Evolutionary conservation across 306 rosid genomes (phyloP).

Genomic region (Rosa rugosa): DNA sequence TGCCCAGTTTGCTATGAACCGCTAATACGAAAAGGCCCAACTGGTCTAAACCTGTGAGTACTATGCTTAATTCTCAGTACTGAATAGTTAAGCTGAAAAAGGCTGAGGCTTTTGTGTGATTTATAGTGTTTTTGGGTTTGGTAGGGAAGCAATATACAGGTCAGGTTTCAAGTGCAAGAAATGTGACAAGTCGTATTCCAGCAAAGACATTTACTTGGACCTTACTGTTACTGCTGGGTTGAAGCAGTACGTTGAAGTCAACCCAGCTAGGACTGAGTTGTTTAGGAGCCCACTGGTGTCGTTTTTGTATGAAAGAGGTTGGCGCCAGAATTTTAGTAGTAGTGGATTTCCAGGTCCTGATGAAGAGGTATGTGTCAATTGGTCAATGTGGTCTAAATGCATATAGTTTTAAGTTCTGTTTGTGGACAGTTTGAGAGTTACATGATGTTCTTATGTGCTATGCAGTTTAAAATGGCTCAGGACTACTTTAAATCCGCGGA

Average conservation of each 20-base stretch:
- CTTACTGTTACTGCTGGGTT: slow-evolving; percentile 74
- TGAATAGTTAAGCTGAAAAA: not conserved
- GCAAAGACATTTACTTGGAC: slow-evolving; percentile 78
- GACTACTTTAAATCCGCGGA: slow-evolving; percentile 67
- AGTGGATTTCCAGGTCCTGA: slow-evolving; percentile 95
- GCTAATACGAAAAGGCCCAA: slow-evolving; percentile 79
- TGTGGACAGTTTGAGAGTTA: not conserved
- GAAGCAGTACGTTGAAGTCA: slow-evolving; percentile 69
- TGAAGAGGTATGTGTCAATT: slow-evolving; percentile 64
- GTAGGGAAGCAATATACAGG: slow-evolving; percentile 84
- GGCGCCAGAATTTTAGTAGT: slow-evolving; percentile 89
- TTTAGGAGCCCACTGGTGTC: slow-evolving; percentile 98
- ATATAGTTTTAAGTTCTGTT: not conserved
- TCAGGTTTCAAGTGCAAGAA: slow-evolving; percentile 79
- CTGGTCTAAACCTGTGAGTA: slow-evolving; percentile 82
- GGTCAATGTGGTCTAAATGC: not conserved
- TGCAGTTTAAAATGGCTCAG: slow-evolving; percentile 90
- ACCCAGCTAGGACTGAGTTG: slow-evolving; percentile 65
- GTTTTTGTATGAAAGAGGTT: slow-evolving; percentile 92
- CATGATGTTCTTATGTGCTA: slow-evolving; percentile 7
- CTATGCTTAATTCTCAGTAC: not conserved
- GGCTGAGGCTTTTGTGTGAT: not conserved
- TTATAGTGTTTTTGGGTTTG: not conserved
- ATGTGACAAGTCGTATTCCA: slow-evolving; percentile 80
- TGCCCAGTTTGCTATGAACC: slow-evolving; percentile 93